A percentile compares a stretch with the other conserved stretches of the same genome.
These are phyloP conservation scores for Debaryomyces prosopidis DNA, from an alignment of 805 yeast species.

Conservation along the genomic window DNA sequence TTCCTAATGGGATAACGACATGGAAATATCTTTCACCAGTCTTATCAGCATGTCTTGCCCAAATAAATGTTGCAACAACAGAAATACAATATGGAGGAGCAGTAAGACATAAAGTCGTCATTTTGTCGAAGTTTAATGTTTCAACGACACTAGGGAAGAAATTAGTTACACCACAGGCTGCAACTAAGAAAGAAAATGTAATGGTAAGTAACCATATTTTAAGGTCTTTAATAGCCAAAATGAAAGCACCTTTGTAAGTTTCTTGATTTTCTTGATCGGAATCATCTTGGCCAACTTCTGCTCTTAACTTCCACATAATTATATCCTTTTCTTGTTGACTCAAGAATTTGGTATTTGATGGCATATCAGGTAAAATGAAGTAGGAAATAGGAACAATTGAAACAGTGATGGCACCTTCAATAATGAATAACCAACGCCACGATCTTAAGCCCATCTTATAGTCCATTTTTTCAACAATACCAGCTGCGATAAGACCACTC, in stretches of 20 bases:
- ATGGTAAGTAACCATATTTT: constrained; percentile 52
- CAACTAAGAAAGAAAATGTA: constrained; percentile 47
- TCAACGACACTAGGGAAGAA: constrained; percentile 62
- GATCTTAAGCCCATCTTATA: constrained; percentile 41
- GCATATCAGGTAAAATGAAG: constrained; percentile 52
- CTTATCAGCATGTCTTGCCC: constrained; percentile 58
- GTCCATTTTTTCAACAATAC: constrained; percentile 45
- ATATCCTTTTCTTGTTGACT: constrained; percentile 46
- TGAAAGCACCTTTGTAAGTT: constrained; percentile 35
- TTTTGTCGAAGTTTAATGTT: constrained; percentile 51
- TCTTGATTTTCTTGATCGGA: constrained; percentile 35
- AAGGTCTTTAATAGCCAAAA: constrained; percentile 37
- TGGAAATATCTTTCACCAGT: constrained; percentile 58
- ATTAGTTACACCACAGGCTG: constrained; percentile 61
- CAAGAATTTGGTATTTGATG: constrained; percentile 49
- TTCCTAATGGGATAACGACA: constrained; percentile 40
- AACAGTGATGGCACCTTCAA: constrained; percentile 57
- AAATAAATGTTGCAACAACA: constrained; percentile 48
- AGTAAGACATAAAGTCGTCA: constrained; percentile 55
- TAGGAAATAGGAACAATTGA: constrained; percentile 45
- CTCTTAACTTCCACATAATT: constrained; percentile 39
- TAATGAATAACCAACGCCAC: constrained; percentile 59
- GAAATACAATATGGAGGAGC: constrained; percentile 61
- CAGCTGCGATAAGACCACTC: constrained; percentile 56
- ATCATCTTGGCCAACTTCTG: constrained; percentile 43